Conservation (phyloP, 805 yeast genomes). For the Candida awuae region DNA sequence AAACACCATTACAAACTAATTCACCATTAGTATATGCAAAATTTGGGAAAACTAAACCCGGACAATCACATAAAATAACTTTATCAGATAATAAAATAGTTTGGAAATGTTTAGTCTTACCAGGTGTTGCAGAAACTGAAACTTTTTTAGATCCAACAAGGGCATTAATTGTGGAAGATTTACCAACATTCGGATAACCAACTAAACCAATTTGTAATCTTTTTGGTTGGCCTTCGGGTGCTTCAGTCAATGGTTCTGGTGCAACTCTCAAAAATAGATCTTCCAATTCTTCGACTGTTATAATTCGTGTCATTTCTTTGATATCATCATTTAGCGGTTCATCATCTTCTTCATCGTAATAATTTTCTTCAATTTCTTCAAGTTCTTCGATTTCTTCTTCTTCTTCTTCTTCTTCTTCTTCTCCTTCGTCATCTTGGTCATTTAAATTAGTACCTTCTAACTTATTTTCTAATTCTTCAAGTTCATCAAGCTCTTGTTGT, state of each 20-base stretch:
- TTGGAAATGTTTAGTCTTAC: slow-evolving; percentile 98
- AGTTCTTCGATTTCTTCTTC: slow-evolving; percentile 21
- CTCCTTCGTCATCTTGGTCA: slow-evolving; percentile 20
- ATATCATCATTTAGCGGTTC: slow-evolving; percentile 23
- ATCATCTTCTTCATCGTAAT: slow-evolving; percentile 17
- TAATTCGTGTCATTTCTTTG: slow-evolving; percentile 52
- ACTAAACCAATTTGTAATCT: slow-evolving; percentile 87
- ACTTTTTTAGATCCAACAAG: slow-evolving; percentile 93
- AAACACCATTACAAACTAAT: slow-evolving; percentile 95
- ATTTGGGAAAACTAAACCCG: slow-evolving; percentile 97
- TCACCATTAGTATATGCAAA: slow-evolving; percentile 96
- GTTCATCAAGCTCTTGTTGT: slow-evolving; percentile 14
- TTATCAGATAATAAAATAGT: slow-evolving; percentile 79
- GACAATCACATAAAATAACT: slow-evolving; percentile 93
- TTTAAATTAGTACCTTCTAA: slow-evolving; percentile 10
- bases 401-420: slow-evolving; percentile 16
- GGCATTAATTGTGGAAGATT: slow-evolving; percentile 95
- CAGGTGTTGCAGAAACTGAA: slow-evolving; percentile 98
- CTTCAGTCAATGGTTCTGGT: slow-evolving; percentile 52
- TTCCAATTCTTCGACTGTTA: slow-evolving; percentile 81
- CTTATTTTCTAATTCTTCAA: slow-evolving; percentile 16
- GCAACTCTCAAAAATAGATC: slow-evolving; percentile 66
- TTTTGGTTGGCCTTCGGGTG: slow-evolving; percentile 48
- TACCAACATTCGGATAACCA: slow-evolving; percentile 86
- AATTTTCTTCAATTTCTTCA: slow-evolving; percentile 24